Conservation (phyloP, 305 asterid genomes). For the Solanum chacoense region DNA sequence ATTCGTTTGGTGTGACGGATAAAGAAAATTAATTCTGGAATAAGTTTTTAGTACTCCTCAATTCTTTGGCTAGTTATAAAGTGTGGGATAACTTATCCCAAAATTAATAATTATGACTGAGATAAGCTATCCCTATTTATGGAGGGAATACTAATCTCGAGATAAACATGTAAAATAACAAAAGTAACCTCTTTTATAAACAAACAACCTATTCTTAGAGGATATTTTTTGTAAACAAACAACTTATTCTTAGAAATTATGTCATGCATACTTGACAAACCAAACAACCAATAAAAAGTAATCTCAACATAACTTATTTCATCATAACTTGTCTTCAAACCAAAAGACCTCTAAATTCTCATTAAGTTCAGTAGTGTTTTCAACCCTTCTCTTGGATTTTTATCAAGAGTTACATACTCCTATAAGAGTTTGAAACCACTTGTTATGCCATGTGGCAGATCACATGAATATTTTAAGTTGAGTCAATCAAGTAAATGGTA, state of each 20-base stretch:
- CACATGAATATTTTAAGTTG: too few species aligned
- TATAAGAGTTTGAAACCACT: not conserved
- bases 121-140: not conserved
- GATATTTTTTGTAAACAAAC: not conserved
- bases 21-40: too few species aligned
- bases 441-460: not conserved
- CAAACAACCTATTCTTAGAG: not conserved
- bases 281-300: not conserved
- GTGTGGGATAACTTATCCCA: not conserved
- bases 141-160: not conserved
- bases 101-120: not conserved
- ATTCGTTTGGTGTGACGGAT: not conserved
- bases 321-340: not conserved
- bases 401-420: too few species aligned
- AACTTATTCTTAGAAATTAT: not conserved
- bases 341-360: not conserved
- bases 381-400: not conserved
- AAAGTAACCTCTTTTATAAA: not conserved
- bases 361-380: too few species aligned
- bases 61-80: not conserved
- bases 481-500: not conserved
- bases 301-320: not conserved
- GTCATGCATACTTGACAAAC: not conserved
- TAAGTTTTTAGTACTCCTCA: not conserved
- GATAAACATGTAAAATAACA: too few species aligned